Evolutionary conservation across 2,329 filamentous ascomycete species (phyloP).

Genomic region (Fusarium proliferatum): DNA sequence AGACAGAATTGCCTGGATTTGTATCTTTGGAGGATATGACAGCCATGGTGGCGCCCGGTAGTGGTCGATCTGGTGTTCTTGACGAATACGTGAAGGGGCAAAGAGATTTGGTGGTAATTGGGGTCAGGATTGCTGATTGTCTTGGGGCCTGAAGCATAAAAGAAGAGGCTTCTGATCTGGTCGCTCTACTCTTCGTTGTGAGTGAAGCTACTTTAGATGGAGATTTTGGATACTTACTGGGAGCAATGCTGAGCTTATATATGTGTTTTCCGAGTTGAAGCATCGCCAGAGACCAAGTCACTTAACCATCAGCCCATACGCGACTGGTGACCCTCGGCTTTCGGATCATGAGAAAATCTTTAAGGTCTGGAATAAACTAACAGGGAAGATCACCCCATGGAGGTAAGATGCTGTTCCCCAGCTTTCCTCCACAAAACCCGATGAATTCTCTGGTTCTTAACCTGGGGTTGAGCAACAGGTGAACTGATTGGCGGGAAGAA

Average conservation of each 20-base stretch:
- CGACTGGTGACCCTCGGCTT: not conserved
- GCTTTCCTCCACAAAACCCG: constrained; percentile 13
- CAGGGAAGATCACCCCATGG: constrained; percentile 16
- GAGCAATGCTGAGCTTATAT: constrained; percentile 2
- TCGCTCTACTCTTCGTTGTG: too few relatives aligned
- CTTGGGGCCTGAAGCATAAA: not conserved
- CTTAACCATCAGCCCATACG: not conserved
- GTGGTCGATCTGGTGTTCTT: not conserved
- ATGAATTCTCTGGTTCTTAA: constrained; percentile 5
- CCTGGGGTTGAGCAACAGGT: not conserved
- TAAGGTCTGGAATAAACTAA: not conserved
- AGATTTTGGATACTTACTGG: not conserved
- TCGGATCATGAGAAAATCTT: not conserved
- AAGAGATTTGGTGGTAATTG: too few relatives aligned
- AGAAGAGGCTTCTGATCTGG: not conserved
- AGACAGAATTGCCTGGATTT: constrained; percentile 12
- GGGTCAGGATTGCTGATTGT: not conserved
- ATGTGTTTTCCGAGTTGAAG: constrained; percentile 3
- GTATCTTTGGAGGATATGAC: not conserved
- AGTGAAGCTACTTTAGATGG: not conserved
- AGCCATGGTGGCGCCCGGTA: not conserved
- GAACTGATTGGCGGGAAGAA: not conserved
- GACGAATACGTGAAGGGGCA: not conserved
- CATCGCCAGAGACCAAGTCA: not conserved
- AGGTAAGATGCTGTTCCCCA: constrained; percentile 21